Base-by-base conservation (phyloP, 2,329 filamentous ascomycete species). In the Aspergillus ruber region DNA sequence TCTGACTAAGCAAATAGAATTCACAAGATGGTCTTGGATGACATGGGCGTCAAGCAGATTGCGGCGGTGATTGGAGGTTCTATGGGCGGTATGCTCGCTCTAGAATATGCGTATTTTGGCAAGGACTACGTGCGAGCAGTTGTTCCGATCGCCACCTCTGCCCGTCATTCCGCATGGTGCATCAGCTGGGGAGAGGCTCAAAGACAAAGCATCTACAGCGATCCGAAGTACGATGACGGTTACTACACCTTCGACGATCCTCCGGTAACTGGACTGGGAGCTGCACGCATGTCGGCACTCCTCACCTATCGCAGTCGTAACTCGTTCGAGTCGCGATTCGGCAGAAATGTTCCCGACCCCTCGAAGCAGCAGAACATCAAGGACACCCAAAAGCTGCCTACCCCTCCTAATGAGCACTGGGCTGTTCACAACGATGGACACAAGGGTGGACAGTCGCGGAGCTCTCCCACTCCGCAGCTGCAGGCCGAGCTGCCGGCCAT, bases 151-250 rank as follows among this genome's bases (percentile, higher is more conserved):
- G 76, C 78, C 12, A 80, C 77, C 3, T 78, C 76, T 12, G 75
- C 75, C 17, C 72, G 76, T 17, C 78, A 80, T 51, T 77, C 76
- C 38, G 77, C 77, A 2, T 81, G 78, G 78, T 78, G 76, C 40
- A 81, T 81, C 47, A 77, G 77, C 50, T 81, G 78, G 77, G 76
- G 75, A 3, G 78, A 81, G 61, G 74, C 76, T 6, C 78, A 81
- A 57, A 65, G 78, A 49, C 76, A 80, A 56, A 75, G 75, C 77
- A 97, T 98, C 66, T 98, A 97, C 71, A 90, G 89, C 35, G 93
- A 98, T 65, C 93, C 93, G 27, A 97, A 96, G 73, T 98, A 98
- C 68, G 90, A 96, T 52, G 90, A 97, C 62, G 93, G 93, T 40
- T 97, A 96, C 71, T 98, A 97, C 65, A 62, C 82, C 1, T 94